Evolutionary conservation across 495 filamentous ascomycete genomes (phyloP), one percentile per base, ranked within the genome.

Genomic region (Tuber calosporum): DNA sequence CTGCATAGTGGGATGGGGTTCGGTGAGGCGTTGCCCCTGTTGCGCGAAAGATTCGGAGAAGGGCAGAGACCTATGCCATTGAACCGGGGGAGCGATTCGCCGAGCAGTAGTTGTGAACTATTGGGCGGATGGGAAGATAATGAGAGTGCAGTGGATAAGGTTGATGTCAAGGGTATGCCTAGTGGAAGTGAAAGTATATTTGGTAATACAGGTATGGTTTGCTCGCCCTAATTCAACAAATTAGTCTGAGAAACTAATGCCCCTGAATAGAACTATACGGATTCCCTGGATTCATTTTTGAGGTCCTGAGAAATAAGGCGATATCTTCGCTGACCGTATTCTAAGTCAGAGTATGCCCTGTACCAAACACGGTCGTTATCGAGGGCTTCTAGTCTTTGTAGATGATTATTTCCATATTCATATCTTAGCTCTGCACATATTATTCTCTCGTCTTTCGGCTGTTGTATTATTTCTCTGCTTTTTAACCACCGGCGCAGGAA

Each of bases 311-410:
- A 89, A 97, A 95, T 80, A 93, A 90, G 4, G 89, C 89, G 62
- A 93, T 99, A 42, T 94, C 92, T 81, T 90, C 90, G 42, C 84
- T 98, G 77, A 97, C 93, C n/a, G 88, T 97, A 15, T 97, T 91
- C 83, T 95, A 76, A 89, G 53, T 43, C 53, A 62, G 34, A 26
- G 26, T 34, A 4, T 62, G 53, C 4, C 26, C 34, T 34, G 53
- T 34, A 17, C 34, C 53, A 26, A 34, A 13, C 53, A 17, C 11
- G 26, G 53, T 62, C 26, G 26, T 62, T 62, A 5, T 15, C 53
- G 53, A 6, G 13, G 53, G 53, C 26, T 34, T 34, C 53, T 34
- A 19, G 53, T 13, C 15, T n/a, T 62, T 8, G 30, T 26, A 34
- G 53, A 34, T 34, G 26, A 34, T 62, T 34, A 17, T 30, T 19